Evolutionary conservation across 352 stramenopile species (phyloP).

Genomic region (Globisporangium nunn): DNA sequence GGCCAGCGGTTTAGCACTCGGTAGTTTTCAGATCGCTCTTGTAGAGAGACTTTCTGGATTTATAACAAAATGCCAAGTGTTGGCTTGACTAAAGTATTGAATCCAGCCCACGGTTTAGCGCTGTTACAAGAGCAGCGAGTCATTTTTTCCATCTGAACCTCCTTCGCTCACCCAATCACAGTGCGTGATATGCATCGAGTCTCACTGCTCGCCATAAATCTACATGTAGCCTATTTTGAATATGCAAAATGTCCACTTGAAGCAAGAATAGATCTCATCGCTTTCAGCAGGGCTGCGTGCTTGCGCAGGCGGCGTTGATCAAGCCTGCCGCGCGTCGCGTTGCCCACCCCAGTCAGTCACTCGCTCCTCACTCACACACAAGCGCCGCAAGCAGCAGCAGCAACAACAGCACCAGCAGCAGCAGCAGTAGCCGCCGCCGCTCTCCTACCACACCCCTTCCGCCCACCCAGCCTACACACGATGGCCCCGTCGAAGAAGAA

Average conservation of each 20-base stretch:
- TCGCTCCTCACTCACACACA: slow-evolving; percentile 1
- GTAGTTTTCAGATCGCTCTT: too few species aligned
- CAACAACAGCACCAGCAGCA: neutral
- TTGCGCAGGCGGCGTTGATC: too few species aligned
- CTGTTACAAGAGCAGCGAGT: neutral
- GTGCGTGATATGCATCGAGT: neutral
- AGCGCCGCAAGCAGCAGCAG: neutral
- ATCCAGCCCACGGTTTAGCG: neutral
- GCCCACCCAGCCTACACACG: neutral
- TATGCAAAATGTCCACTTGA: neutral
- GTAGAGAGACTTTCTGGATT: neutral
- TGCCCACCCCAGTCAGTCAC: neutral
- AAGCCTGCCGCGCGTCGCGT: neutral
- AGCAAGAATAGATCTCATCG: neutral
- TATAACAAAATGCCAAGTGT: neutral
- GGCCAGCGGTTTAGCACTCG: too few species aligned
- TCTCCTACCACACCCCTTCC: neutral
- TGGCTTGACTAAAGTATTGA: neutral
- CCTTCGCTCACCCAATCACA: neutral
- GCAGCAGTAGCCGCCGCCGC: neutral
- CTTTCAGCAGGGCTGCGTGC: neutral
- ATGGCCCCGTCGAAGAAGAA: slow-evolving; percentile 62
- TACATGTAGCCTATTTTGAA: neutral
- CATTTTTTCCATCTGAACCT: neutral
- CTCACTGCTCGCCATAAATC: too few species aligned